A percentile compares a stretch with the other conserved stretches of the same genome.
Evolutionary conservation across 495 filamentous ascomycete genomes (phyloP).

Genomic region (Terfezia boudieri): DNA sequence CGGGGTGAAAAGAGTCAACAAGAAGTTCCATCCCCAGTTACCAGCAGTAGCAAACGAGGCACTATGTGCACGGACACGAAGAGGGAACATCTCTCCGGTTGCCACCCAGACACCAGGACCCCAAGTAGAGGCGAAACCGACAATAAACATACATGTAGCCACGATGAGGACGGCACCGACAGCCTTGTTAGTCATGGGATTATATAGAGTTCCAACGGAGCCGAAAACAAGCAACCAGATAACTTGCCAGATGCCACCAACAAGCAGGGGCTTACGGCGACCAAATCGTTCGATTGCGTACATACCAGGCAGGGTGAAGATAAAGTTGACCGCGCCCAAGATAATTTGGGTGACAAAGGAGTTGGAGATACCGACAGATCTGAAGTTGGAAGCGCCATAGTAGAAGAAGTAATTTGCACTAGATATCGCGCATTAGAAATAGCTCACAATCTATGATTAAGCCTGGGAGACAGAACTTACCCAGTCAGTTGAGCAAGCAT

Average conservation of each 20-base stretch:
- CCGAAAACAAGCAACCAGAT: constrained; percentile 55
- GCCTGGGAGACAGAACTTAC: no score
- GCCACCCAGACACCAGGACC: constrained; percentile 68
- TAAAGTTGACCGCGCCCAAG: constrained; percentile 51
- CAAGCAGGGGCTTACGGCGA: constrained; percentile 42
- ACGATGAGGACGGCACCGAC: constrained; percentile 55
- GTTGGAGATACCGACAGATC: constrained; percentile 42
- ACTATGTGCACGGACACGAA: constrained; percentile 47
- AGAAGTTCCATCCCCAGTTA: constrained; percentile 85
- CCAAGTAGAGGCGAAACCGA: constrained; percentile 44
- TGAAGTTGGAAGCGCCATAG: constrained; percentile 54
- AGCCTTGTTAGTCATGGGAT: constrained; percentile 28
- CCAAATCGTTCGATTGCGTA: constrained; percentile 51
- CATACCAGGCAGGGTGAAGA: constrained; percentile 47
- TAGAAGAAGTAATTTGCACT: constrained; percentile 66
- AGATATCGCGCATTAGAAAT: no score
- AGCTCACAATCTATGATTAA: no score
- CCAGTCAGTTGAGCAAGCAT: constrained; percentile 43
- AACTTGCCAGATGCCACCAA: constrained; percentile 45
- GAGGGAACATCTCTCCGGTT: constrained; percentile 62
- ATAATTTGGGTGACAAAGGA: constrained; percentile 54
- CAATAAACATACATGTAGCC: constrained; percentile 49
- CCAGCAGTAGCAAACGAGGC: constrained; percentile 58
- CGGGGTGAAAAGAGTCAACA: constrained; percentile 67
- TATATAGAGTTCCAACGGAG: constrained; percentile 30